Conservation (phyloP, 1,139 yeast genomes). For the Geotrichum carabidarum region DNA sequence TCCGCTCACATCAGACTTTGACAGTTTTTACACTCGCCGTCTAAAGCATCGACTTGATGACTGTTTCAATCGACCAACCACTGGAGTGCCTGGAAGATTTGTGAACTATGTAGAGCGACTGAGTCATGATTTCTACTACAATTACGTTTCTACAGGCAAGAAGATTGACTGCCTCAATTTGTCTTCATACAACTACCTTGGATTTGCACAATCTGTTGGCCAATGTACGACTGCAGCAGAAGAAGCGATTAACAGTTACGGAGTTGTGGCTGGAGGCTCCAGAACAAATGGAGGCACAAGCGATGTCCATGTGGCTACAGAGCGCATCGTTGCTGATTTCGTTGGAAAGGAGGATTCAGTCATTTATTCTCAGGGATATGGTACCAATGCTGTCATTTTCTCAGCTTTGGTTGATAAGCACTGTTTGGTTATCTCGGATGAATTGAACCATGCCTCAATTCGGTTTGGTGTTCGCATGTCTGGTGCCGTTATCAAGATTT, state of each 20-base stretch:
- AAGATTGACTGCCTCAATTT: slow-evolving; percentile 75
- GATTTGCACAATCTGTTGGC: slow-evolving; percentile 95
- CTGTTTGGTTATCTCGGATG: slow-evolving; percentile 88
- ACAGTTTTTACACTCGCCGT: slow-evolving; percentile 86
- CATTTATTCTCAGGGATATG: slow-evolving; percentile 89
- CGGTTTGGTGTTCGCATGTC: slow-evolving; percentile 91
- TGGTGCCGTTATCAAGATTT: slow-evolving; percentile 89
- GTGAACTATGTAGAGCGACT: slow-evolving; percentile 75
- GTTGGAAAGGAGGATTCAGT: slow-evolving; percentile 88
- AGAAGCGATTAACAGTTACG: slow-evolving; percentile 57
- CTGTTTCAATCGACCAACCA: slow-evolving; percentile 91
- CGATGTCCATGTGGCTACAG: slow-evolving; percentile 70
- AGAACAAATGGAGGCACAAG: slow-evolving; percentile 71
- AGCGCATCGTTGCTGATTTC: slow-evolving; percentile 71
- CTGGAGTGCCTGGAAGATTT: slow-evolving; percentile 94
- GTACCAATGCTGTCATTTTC: slow-evolving; percentile 90
- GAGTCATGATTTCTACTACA: slow-evolving; percentile 53
- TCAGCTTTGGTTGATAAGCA: slow-evolving; percentile 78
- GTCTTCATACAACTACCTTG: slow-evolving; percentile 88
- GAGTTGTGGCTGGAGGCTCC: slow-evolving; percentile 75
- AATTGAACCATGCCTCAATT: slow-evolving; percentile 90
- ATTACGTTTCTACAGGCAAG: slow-evolving; percentile 67
- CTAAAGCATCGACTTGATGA: slow-evolving; percentile 87
- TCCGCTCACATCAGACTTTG: slow-evolving; percentile 93
- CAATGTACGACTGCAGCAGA: slow-evolving; percentile 79